These are phyloP conservation scores for Elasticomyces elasticus DNA, from an alignment of 495 filamentous ascomycete genomes.

Conservation along the genomic window DNA sequence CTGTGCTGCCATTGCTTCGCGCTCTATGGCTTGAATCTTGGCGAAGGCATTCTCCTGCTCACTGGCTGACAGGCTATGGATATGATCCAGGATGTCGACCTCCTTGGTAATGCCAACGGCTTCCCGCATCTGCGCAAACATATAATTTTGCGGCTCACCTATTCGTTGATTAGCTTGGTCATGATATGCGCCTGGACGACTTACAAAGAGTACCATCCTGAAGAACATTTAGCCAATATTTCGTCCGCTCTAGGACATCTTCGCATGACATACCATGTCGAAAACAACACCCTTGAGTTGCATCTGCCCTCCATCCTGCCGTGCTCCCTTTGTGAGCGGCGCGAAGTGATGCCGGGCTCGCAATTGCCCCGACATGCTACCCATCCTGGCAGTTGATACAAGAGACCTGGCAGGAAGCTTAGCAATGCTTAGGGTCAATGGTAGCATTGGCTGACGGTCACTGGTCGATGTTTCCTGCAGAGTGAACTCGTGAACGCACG, in stretches of 20 bases:
- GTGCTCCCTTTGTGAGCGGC: neutral
- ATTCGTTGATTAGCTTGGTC: conserved; percentile 1
- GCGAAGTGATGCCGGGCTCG: neutral
- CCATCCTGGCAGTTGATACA: neutral
- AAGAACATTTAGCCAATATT: too few relatives aligned
- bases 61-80: conserved; percentile 57
- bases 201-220: neutral
- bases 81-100: conserved; percentile 79
- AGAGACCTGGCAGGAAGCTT: neutral
- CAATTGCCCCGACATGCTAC: neutral
- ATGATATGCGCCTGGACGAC: neutral
- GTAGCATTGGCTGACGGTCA: neutral
- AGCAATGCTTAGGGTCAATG: neutral
- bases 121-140: conserved; percentile 44
- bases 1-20: conserved; percentile 65
- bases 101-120: conserved; percentile 56
- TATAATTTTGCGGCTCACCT: conserved; percentile 81
- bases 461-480: too few relatives aligned
- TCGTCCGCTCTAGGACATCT: too few relatives aligned
- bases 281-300: neutral
- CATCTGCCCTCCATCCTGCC: neutral
- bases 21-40: conserved; percentile 68
- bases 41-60: conserved; percentile 56
- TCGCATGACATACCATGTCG: neutral
- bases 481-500: too few relatives aligned